Evolutionary conservation across 257 asterid genomes (phyloP).

Genomic region (Fraxinus pennsylvanica): DNA sequence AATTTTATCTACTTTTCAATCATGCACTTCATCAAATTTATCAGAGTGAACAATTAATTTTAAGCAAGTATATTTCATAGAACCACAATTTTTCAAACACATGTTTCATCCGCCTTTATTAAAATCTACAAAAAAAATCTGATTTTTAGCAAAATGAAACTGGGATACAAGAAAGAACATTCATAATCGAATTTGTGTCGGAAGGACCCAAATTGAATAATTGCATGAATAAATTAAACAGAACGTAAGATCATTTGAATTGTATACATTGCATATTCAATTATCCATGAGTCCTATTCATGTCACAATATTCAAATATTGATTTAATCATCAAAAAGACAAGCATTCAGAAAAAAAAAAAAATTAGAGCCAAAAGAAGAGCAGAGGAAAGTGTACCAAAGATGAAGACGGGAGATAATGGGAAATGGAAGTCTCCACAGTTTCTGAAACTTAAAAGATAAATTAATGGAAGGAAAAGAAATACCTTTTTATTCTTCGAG

Average conservation of each 20-base stretch:
- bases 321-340: not conserved
- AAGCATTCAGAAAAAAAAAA: not conserved
- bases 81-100: too few relatives aligned
- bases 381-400: conserved; percentile 23
- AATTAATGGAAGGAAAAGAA: conserved; percentile 9
- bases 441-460: conserved; percentile 6
- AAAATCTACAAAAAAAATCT: too few relatives aligned
- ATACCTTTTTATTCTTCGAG: conserved; percentile 14
- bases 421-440: conserved; percentile 21
- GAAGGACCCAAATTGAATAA: not conserved
- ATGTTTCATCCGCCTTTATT: too few relatives aligned
- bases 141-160: too few relatives aligned
- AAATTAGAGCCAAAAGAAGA: too few relatives aligned
- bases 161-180: too few relatives aligned
- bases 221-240: not conserved
- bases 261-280: not conserved
- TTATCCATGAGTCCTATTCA: not conserved
- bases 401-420: conserved; percentile 24
- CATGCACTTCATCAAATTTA: too few relatives aligned
- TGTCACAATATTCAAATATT: not conserved
- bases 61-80: too few relatives aligned
- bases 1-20: too few relatives aligned
- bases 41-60: too few relatives aligned
- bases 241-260: not conserved
- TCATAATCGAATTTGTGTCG: not conserved